Base-by-base conservation (phyloP, 2,329 filamentous ascomycete genomes). In the Neoarthrinium moseri region DNA sequence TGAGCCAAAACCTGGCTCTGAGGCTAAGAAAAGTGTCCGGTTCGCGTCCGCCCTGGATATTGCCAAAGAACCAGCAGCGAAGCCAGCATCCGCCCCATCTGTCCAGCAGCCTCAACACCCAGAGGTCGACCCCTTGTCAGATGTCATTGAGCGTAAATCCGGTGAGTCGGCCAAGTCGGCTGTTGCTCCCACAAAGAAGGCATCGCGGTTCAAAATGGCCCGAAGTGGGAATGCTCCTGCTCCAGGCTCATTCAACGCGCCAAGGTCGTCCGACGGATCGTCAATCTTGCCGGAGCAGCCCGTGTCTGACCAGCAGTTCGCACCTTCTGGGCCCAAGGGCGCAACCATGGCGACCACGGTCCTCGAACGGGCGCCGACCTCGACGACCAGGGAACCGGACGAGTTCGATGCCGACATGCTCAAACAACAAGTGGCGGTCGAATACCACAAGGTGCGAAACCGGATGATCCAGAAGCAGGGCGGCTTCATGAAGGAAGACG, bases 371-470 rank as follows among this genome's bases (percentile, higher is more conserved):
- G 69, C 75, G 34, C 61, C 67, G 7, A 59, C 66, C 3, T 46
- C 55, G 2, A 53, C 54, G 21, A 53, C 62, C 6, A 59, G 51
- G 33, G 65, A 68, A 49, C 80, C 81, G 0, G 80, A 87, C 54
- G 84, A 88, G 53, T 73, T 92, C 30, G 87, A 96, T 55, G 81
- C 87, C 5, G 75, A 82, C 17, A 71, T 91, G 23, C 73, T 92
- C 41, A 79, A 87, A 43, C 83, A 88, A 51, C 87, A 95, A 63
- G 83, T 95, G 12, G 85, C 88, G 6, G 80, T 82, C 29, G 88
- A 95, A 60, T 95, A 95, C 65, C 87, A 95, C 63, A 83, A 81
- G 35, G 75, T 89, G 64, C 86, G 92, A 17, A 95, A 91, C 62
- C 81, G 80, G 58, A 84, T 95, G 67, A 91, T 96, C 44, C 83